Evolutionary conservation across 1,139 yeast species (phyloP).

Genomic region (Hyphopichia pseudoburtonii): DNA sequence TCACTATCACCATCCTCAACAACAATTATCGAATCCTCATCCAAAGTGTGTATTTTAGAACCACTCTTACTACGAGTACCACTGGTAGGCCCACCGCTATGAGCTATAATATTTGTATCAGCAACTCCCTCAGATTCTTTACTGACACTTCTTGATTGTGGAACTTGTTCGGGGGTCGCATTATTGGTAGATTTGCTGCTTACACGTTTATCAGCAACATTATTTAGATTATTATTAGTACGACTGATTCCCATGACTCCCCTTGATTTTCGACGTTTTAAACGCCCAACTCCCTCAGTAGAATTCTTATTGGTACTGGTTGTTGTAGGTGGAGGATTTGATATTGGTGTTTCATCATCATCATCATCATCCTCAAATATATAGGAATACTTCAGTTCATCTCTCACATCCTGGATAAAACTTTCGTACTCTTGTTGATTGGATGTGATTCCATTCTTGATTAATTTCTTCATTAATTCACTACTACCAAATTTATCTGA

Average conservation of each 20-base stretch:
- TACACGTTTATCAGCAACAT: no score
- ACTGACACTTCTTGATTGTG: neutral
- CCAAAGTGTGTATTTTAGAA: no score
- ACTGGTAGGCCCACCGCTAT: slow-evolving; percentile 3
- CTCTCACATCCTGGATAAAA: slow-evolving; percentile 23
- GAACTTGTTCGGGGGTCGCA: no score
- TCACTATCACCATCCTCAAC: no score
- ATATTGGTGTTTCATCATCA: slow-evolving; percentile 9
- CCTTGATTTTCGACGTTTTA: slow-evolving; percentile 27
- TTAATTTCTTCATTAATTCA: slow-evolving; percentile 30
- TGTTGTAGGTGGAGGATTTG: neutral
- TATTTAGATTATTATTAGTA: no score
- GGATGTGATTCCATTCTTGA: slow-evolving; percentile 23
- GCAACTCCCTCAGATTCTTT: neutral
- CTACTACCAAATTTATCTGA: slow-evolving; percentile 14
- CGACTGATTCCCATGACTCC: slow-evolving; percentile 22
- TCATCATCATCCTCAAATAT: slow-evolving; percentile 31
- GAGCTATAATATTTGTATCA: neutral
- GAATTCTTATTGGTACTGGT: slow-evolving; percentile 1
- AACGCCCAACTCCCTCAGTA: neutral
- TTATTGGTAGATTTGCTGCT: no score
- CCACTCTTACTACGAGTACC: slow-evolving; percentile 5
- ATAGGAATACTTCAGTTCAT: slow-evolving; percentile 25
- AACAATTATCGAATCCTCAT: no score
- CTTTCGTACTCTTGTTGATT: slow-evolving; percentile 25